These are phyloP conservation scores for Dalbergia cultrata DNA, from an alignment of 306 rosid genomes.

Conservation along the genomic window DNA sequence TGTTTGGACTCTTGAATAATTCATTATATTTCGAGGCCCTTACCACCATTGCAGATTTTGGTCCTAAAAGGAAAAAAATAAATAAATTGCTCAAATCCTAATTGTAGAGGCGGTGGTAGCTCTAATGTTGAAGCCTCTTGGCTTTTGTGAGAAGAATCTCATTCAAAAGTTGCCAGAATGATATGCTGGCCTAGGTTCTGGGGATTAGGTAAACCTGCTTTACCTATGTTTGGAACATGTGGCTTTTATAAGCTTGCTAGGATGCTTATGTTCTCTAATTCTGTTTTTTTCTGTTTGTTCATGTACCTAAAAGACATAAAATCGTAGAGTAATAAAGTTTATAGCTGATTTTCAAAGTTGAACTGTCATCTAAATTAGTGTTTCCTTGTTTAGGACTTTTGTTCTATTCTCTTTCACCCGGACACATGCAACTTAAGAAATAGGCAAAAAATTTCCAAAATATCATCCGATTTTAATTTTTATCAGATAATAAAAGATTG, in stretches of 20 bases:
- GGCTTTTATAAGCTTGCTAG: neutral
- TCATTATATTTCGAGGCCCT: neutral
- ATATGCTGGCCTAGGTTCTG: neutral
- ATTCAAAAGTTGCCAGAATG: neutral
- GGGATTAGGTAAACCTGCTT: neutral
- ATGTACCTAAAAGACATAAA: neutral
- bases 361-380: neutral
- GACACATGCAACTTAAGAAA: neutral
- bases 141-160: slow-evolving; percentile 15
- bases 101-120: neutral
- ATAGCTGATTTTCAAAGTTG: neutral
- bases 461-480: too few relatives aligned
- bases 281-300: slow-evolving; percentile 25
- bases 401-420: neutral
- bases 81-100: neutral
- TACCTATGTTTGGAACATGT: neutral
- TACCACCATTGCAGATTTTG: neutral
- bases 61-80: neutral
- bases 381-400: neutral
- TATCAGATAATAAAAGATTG: too few relatives aligned
- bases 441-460: neutral
- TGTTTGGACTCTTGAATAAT: neutral
- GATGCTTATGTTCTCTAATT: slow-evolving; percentile 6
- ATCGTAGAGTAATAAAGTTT: neutral
- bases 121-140: slow-evolving; percentile 10